A percentile compares a stretch with the other conserved stretches of the same genome.
Evolutionary conservation across 2,329 filamentous ascomycete genomes (phyloP).

Genomic region (Cladobotryum protrusum): DNA sequence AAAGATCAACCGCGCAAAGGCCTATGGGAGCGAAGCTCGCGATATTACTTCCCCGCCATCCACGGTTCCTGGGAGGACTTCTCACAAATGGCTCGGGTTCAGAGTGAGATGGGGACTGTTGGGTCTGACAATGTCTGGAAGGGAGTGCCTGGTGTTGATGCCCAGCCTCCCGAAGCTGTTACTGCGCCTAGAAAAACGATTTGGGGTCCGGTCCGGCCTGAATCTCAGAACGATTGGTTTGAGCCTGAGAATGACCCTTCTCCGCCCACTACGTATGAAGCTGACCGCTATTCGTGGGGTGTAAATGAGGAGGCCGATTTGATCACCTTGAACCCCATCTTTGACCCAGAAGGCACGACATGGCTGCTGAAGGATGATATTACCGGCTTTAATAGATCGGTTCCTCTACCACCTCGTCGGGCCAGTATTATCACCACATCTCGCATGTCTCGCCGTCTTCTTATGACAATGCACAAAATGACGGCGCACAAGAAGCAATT

Average conservation of each 20-base stretch:
- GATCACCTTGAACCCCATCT: constrained; percentile 87
- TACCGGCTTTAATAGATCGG: constrained; percentile 67
- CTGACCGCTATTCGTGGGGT: constrained; percentile 80
- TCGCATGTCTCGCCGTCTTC: constrained; percentile 71
- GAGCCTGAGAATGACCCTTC: constrained; percentile 65
- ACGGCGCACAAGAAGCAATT: constrained; percentile 79
- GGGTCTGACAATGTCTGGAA: constrained; percentile 64
- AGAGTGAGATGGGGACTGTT: constrained; percentile 63
- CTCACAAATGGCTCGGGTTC: constrained; percentile 63
- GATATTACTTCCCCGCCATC: constrained; percentile 71
- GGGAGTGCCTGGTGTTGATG: constrained; percentile 37
- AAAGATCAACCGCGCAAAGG: constrained; percentile 69
- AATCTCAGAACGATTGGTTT: constrained; percentile 63
- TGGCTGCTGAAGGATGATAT: constrained; percentile 81
- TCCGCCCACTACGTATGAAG: constrained; percentile 65
- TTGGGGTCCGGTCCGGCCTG: constrained; percentile 77
- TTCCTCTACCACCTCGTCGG: constrained; percentile 61
- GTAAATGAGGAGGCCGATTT: constrained; percentile 86
- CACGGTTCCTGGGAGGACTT: constrained; percentile 79
- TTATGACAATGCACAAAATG: constrained; percentile 85
- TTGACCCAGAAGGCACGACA: constrained; percentile 78
- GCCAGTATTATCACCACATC: constrained; percentile 85
- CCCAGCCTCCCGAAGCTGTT: constrained; percentile 30
- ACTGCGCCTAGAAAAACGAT: constrained; percentile 51
- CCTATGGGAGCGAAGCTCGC: constrained; percentile 71